Percentiles rank a stretch among this genome's conserved stretches.
Evolutionary conservation across 306 rosid genomes (phyloP).

Genomic region (Lathyrus oleraceus): DNA sequence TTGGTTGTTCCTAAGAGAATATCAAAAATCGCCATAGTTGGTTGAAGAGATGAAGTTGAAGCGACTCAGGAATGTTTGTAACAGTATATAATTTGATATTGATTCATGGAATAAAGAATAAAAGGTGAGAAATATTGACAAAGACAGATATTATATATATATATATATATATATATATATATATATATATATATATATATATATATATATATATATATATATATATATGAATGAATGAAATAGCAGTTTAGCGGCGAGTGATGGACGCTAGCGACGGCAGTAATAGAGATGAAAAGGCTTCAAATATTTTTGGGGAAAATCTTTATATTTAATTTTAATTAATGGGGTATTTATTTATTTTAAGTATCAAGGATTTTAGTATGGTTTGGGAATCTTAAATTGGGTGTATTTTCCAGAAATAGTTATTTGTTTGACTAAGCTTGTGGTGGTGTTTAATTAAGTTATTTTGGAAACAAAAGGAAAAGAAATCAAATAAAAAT

Average conservation of each 20-base stretch:
- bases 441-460: too few relatives aligned
- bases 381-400: not conserved
- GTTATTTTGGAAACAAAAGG: too few relatives aligned
- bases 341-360: not conserved
- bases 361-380: not conserved
- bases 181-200: too few relatives aligned
- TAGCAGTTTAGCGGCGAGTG: not conserved
- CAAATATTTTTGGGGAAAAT: not conserved
- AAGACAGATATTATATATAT: too few relatives aligned
- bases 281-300: not conserved
- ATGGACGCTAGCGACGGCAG: not conserved
- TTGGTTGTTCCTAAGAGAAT: constrained; percentile 39
- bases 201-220: too few relatives aligned
- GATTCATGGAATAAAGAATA: not conserved
- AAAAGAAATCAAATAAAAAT: too few relatives aligned
- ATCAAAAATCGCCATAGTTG: constrained; percentile 38
- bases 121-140: too few relatives aligned
- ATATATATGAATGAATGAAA: too few relatives aligned
- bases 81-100: not conserved
- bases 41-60: not conserved
- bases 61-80: not conserved
- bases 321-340: not conserved
- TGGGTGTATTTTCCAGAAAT: not conserved
- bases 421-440: too few relatives aligned
- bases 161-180: too few relatives aligned